Evolutionary conservation across 2,329 filamentous ascomycete genomes (phyloP), one percentile per base, ranked within the genome.

Genomic region (Pleomassaria siparia): DNA sequence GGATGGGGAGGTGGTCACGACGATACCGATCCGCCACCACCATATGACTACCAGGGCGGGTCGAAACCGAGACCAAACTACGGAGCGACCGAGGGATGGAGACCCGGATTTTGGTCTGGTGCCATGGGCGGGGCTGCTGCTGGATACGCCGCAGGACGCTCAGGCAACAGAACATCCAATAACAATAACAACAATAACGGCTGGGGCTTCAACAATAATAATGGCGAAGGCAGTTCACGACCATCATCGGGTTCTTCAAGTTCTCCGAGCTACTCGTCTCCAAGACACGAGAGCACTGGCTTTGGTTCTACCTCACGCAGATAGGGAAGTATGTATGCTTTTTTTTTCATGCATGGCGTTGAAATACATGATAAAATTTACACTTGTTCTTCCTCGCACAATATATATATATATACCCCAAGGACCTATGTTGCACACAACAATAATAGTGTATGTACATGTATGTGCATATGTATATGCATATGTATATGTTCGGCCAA

Each of bases 61-160:
- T 55, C 41, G 36, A 60, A 54, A 45, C 52, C 33, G 8, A 29
- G 32, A 12, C 30, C 26, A 2, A 26, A 16, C n/a, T 42, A 43
- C 21, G 40, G 39, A 3, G 51, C 55, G 2, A 60, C 50, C 12
- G 51, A 80, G 51, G 76, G 76, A 1, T 90, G 86, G 86, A 77
- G 79, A 41, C 87, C 87, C 4, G 88, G 88, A 1, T 90, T 91
- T 71, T 91, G 87, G 87, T 80, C 76, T 15, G 87, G 87, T 16
- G 72, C 82, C n/a, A 78, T 81, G 0, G 80, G 80, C 13, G 88
- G 87, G 36, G 85, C 84, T 4, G 86, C 87, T 1, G 87, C 85
- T 2, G 84, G 78, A 1, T 89, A 89, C 62, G 66, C 80, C 48
- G 84, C 85, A 5, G 82, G 82, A 0, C 79, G 60, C 18, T 50